These are phyloP conservation scores for Suhomyces choctaworum DNA, from an alignment of 1,139 yeast genomes.

Conservation along the genomic window DNA sequence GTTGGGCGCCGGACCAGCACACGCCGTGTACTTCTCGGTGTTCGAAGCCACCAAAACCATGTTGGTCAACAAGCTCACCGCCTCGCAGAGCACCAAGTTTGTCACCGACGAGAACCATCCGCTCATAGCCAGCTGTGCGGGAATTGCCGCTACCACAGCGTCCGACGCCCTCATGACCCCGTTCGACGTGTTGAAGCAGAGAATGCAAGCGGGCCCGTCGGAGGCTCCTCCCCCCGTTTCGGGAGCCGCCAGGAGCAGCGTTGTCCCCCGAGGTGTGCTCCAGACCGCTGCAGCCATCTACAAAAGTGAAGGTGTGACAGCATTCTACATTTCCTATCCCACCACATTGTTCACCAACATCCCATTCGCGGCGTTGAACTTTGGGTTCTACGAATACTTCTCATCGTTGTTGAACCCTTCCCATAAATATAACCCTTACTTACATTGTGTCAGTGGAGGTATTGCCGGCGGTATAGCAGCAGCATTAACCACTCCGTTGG, in stretches of 20 bases:
- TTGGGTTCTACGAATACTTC: slow-evolving; percentile 86
- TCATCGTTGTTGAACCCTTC: slow-evolving; percentile 77
- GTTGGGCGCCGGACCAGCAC: slow-evolving; percentile 99
- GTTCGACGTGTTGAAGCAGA: slow-evolving; percentile 89
- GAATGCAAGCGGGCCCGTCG: slow-evolving; percentile 49
- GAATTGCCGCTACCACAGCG: slow-evolving; percentile 91
- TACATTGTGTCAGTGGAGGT: slow-evolving; percentile 94
- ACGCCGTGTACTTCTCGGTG: slow-evolving; percentile 95
- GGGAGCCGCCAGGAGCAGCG: slow-evolving; percentile 21
- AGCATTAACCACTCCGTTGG: slow-evolving; percentile 93
- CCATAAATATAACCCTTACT: slow-evolving; percentile 79
- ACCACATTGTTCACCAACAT: slow-evolving; percentile 91
- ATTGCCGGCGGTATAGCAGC: slow-evolving; percentile 96
- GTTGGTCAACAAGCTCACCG: slow-evolving; percentile 44
- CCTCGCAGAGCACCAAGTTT: slow-evolving; percentile 32
- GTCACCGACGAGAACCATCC: slow-evolving; percentile 75
- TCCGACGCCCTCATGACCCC: slow-evolving; percentile 98
- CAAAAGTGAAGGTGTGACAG: slow-evolving; percentile 71
- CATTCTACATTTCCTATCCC: slow-evolving; percentile 92
- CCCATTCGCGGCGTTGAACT: slow-evolving; percentile 94
- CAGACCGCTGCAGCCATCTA: slow-evolving; percentile 54
- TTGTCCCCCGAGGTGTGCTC: slow-evolving; percentile 25
- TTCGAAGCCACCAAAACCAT: slow-evolving; percentile 81
- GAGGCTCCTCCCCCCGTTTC: not conserved
- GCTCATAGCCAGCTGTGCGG: slow-evolving; percentile 79